Evolutionary conservation across 2,329 filamentous ascomycete genomes (phyloP).

Genomic region (Anisogramma anomala): DNA sequence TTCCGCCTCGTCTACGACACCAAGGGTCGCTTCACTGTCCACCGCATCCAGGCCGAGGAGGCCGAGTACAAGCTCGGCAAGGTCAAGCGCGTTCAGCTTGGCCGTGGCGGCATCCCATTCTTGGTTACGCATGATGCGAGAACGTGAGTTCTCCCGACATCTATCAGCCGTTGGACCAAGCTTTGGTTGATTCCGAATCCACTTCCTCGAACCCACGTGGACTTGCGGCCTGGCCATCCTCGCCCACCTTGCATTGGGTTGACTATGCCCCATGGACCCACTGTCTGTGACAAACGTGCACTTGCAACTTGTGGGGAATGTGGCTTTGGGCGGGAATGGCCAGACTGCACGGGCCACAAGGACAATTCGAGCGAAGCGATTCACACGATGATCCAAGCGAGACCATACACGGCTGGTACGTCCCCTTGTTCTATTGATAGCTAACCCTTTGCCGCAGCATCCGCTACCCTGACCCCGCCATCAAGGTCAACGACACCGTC

Average conservation of each 20-base stretch:
- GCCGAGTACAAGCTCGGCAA: conserved; percentile 99
- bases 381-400: conserved; percentile 21
- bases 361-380: conserved; percentile 4
- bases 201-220: conserved; percentile 11
- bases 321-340: neutral
- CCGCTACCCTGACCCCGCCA: conserved; percentile 94
- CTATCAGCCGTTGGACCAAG: conserved; percentile 99
- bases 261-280: neutral
- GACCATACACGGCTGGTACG: conserved; percentile 45
- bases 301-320: neutral
- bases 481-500: conserved; percentile 99
- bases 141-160: conserved; percentile 98
- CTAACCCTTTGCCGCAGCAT: conserved; percentile 55
- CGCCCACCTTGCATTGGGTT: conserved; percentile 1
- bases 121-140: conserved; percentile 99
- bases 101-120: conserved; percentile 99
- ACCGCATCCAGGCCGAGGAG: conserved; percentile 98
- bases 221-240: neutral
- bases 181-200: conserved; percentile 65
- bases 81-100: conserved; percentile 99
- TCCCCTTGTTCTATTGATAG: conserved; percentile 23
- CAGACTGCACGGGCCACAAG: neutral
- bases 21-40: conserved; percentile 99
- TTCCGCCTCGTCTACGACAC: conserved; percentile 99
- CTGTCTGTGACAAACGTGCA: neutral